A percentile compares a stretch with the other conserved stretches of the same genome.
Evolutionary conservation across 169 alveolate species (phyloP).

Genomic region (Plasmodium gaboni): DNA sequence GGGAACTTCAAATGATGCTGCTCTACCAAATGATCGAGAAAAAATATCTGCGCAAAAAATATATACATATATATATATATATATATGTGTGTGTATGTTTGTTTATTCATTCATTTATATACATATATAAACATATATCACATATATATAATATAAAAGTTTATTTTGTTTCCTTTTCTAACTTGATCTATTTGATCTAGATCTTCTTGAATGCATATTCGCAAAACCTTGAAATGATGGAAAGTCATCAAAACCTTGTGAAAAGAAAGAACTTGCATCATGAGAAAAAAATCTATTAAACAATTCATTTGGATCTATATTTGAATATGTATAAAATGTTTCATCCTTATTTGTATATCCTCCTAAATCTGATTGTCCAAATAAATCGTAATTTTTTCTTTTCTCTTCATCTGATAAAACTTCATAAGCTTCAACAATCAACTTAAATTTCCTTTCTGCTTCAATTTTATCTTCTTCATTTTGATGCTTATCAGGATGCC

Average conservation of each 20-base stretch:
- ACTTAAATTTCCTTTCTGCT: conserved; percentile 91
- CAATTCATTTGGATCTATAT: conserved; percentile 86
- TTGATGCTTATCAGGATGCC: conserved; percentile 89
- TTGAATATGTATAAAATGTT: conserved; percentile 11
- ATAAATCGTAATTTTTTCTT: conserved; percentile 93
- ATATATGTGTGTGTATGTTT: neutral
- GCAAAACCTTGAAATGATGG: conserved; percentile 77
- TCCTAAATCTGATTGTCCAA: conserved; percentile 95
- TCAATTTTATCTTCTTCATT: conserved; percentile 7
- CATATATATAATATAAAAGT: neutral
- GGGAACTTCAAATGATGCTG: conserved; percentile 82
- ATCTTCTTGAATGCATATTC: conserved; percentile 77
- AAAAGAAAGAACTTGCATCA: conserved; percentile 80
- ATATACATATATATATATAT: neutral
- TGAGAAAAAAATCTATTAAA: conserved; percentile 85
- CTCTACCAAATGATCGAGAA: conserved; percentile 4
- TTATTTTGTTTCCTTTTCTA: conserved; percentile 7
- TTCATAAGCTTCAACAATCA: conserved; percentile 94
- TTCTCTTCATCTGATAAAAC: conserved; percentile 94
- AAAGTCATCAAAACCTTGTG: conserved; percentile 27
- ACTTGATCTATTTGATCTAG: conserved; percentile 59
- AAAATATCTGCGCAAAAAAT: conserved; percentile 6
- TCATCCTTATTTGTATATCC: conserved; percentile 81
- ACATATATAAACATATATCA: neutral
- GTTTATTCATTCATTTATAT: neutral